phyloP scores from a whole-genome alignment of 768 basidiomycete species.

The Pilatotrama ljubarskyi region DNA sequence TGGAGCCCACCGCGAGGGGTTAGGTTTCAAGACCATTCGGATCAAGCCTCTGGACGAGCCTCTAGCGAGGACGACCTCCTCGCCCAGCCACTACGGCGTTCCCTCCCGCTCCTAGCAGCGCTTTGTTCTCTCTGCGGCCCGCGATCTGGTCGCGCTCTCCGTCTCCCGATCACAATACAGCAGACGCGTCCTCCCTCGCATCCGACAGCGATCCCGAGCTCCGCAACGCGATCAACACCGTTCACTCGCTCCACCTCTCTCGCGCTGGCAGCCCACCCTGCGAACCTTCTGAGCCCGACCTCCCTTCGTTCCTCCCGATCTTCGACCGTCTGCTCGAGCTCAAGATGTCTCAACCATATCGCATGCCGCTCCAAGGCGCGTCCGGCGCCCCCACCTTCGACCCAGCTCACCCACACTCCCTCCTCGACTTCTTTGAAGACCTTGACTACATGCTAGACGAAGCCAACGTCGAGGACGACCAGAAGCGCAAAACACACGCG shows the following conservation, averaged over 20 bases:
- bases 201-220: neutral
- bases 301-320: neutral
- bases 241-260: neutral
- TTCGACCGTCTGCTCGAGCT: neutral
- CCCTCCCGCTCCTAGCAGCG: neutral
- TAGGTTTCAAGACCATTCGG: neutral
- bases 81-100: slow-evolving; percentile 2
- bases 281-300: neutral
- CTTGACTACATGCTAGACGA: slow-evolving; percentile 4
- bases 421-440: slow-evolving; percentile 19
- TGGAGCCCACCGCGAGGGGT: slow-evolving; percentile 19
- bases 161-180: neutral
- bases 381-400: slow-evolving; percentile 10
- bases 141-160: neutral
- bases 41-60: neutral
- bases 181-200: too few relatives aligned
- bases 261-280: too few relatives aligned
- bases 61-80: neutral
- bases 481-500: neutral
- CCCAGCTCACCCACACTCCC: neutral
- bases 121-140: neutral
- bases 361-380: slow-evolving; percentile 9
- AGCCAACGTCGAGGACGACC: neutral
- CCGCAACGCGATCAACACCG: neutral
- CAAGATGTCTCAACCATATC: neutral